Evolutionary conservation across 2,329 filamentous ascomycete species (phyloP).

Genomic region (Fusarium sp.): DNA sequence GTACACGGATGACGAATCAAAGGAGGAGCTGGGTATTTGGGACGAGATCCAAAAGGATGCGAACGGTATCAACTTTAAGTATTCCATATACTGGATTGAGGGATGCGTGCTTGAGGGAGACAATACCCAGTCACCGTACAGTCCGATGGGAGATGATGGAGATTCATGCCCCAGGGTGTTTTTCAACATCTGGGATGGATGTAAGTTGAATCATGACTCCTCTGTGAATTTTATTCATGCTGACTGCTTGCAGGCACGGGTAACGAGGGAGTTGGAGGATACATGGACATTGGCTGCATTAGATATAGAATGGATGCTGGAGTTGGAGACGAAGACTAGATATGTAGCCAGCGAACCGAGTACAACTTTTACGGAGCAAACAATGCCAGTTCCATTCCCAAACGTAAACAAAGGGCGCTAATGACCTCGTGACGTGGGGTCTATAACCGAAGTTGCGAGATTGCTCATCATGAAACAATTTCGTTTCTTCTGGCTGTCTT

Average conservation of each 20-base stretch:
- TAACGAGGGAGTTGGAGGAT: neutral
- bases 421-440: neutral
- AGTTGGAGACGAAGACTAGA: neutral
- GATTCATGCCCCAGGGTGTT: neutral
- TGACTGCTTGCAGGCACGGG: neutral
- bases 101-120: neutral
- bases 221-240: neutral
- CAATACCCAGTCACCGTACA: neutral
- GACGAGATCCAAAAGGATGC: neutral
- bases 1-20: neutral
- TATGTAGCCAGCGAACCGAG: neutral
- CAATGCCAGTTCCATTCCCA: neutral
- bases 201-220: neutral
- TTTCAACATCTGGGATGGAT: neutral
- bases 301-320: neutral
- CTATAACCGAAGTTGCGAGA: neutral
- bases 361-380: neutral
- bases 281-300: neutral
- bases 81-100: neutral
- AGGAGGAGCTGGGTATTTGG: neutral
- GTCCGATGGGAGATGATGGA: neutral
- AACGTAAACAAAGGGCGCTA: neutral
- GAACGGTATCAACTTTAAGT: neutral
- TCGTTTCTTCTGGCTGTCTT: neutral
- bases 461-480: neutral